Conservation (phyloP, 257 asterid genomes). For the Orobanche coerulescens region DNA sequence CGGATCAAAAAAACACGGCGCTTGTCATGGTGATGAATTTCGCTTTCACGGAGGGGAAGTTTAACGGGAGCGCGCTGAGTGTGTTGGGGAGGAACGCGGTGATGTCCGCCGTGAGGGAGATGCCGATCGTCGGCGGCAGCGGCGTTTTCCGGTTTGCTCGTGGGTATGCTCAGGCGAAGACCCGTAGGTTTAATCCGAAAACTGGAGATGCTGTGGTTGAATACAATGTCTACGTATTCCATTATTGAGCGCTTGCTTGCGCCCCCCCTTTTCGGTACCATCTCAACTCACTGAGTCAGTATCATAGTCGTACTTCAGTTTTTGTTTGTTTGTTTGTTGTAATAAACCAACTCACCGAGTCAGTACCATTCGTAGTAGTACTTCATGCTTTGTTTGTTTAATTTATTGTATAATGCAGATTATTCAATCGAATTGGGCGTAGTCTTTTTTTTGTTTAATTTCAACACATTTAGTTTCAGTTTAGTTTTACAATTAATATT, state of each 20-base stretch:
- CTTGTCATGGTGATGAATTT: constrained; percentile 35
- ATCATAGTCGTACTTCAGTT: no score
- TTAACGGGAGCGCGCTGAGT: constrained; percentile 40
- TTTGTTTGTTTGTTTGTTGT: no score
- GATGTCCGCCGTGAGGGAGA: constrained; percentile 33
- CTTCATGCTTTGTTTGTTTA: no score
- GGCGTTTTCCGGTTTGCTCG: constrained; percentile 40
- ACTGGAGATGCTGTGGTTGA: constrained; percentile 40
- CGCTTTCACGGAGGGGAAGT: constrained; percentile 33
- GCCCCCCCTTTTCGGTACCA: no score
- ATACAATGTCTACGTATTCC: constrained; percentile 38
- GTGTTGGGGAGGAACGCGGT: constrained; percentile 37
- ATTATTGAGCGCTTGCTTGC: constrained; percentile 29
- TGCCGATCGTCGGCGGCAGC: constrained; percentile 46
- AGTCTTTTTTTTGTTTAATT: no score
- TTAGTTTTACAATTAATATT: no score
- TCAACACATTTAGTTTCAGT: no score
- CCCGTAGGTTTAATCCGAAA: constrained; percentile 2
- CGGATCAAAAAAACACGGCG: constrained; percentile 24
- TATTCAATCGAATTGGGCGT: no score
- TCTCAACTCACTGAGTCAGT: no score
- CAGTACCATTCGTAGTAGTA: no score
- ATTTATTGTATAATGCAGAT: no score
- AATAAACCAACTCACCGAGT: no score
- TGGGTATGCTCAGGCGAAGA: constrained; percentile 37